Evolutionary conservation across 768 basidiomycete species (phyloP), one percentile per base, ranked within the genome.

Genomic region (Ramaria rubella): DNA sequence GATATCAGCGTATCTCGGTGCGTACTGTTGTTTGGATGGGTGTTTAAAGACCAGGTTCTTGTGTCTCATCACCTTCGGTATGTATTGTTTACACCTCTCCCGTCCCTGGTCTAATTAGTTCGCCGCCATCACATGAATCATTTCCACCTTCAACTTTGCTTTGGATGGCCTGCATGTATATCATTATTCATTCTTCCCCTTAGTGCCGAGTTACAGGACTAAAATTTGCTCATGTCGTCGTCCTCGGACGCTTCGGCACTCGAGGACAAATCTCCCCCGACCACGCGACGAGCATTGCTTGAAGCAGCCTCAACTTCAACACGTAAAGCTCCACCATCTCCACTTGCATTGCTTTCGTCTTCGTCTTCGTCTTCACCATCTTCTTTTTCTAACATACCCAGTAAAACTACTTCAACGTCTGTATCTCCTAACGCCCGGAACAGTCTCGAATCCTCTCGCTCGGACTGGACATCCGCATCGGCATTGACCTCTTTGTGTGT

Each of bases 401-500:
- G 19, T 6, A 14, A 49, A 40, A 46, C 26, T 26, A 12, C 29
- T 30, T 23, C 55, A 27, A 30, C 55, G 17, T 34, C 46, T 34
- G 29, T 45, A 8, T n/a, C 30, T 33, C 19, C 43, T 33, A 38
- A 33, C 33, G 27, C n/a, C n/a, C 14, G 55, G n/a, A 27, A 49
- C 12, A 56, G 55, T 31, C 40, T 56, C 15, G 55, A 56, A 17
- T 56, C 55, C 3, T 56, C 55, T 27, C 44, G 43, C 3, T 56
- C 55, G 5, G 55, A 56, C 31, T 48, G 46, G 55, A 48, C 55
- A 19, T 56, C 55, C 19, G 36, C 45, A 24, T 56, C 55, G 27
- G 55, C 46, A 11, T 11, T 56, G 19, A 56, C 45, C 23, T 56
- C 55, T 21, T 29, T 56, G 15, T 45, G 31, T 27, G 19, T 48